Evolutionary conservation across 352 stramenopile species (phyloP), one percentile per base, ranked within the genome.

Genomic region (Phytophthora ramorum): DNA sequence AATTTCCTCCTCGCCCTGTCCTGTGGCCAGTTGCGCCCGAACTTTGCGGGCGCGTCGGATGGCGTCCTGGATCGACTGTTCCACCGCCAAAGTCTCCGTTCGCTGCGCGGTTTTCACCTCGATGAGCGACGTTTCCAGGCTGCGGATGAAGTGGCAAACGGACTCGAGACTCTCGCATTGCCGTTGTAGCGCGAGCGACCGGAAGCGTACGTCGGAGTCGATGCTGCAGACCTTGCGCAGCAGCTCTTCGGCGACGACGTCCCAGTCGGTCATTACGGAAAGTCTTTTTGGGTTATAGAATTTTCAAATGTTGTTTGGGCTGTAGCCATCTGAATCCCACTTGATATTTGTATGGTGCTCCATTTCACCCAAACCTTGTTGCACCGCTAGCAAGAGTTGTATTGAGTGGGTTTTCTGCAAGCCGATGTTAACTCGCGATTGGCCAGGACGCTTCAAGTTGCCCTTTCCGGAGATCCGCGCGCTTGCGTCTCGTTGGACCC

Each of bases 31-130:
- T 45, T 71, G 48, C 13, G 50, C 38, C 14, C 71, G 69, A 38
- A 81, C 66, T 53, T 51, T 66, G 14, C 83, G 68, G 8, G 81
- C 79, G 30, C 78, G 77, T 46, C 62, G 59, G 35, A 90, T 85
- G 16, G 76, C 81, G 32, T 78, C 68, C n/a, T 78, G 52, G 32
- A 90, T 76, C 44, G 82, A 69, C 50, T 74, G 60, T 14, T 73
- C 67, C 34, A 79, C 48, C 32, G 81, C 59, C 35, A 40, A 40
- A 28, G 72, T 56, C 49, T 66, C 57, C 32, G 24, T 50, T 32
- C 63, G 58, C 58, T 53, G 44, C 32, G 58, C 30, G 2, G 22
- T 28, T 70, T 68, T 38, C 41, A 60, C 22, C 32, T 56, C 45
- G 9, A 28, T 20, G 17, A 30, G 34, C 8, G 44, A 28, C 6